phyloP scores from a whole-genome alignment of 2,329 filamentous ascomycete species.

The Setomelanomma holmii region DNA sequence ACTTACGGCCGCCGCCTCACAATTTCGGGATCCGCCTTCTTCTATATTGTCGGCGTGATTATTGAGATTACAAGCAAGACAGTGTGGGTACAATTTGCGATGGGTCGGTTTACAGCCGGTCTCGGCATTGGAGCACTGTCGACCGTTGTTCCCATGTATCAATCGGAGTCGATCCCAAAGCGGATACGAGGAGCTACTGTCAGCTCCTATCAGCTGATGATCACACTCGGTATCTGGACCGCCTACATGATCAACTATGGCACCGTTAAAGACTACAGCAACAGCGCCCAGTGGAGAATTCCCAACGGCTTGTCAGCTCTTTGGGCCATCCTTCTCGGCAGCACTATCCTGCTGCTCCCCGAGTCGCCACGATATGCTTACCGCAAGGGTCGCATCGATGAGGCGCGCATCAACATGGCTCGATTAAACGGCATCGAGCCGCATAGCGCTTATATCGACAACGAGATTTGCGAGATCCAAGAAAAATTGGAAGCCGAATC shows the following conservation, averaged over 20 bases:
- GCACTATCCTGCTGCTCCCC: constrained; percentile 62
- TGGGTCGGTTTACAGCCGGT: constrained; percentile 69
- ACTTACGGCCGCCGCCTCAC: constrained; percentile 66
- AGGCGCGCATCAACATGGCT: constrained; percentile 60
- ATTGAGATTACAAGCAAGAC: constrained; percentile 68
- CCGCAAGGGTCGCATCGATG: constrained; percentile 59
- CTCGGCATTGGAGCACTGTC: constrained; percentile 70
- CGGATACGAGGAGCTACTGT: constrained; percentile 70
- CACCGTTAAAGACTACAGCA: constrained; percentile 58
- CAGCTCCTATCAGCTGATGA: constrained; percentile 70
- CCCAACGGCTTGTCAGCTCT: constrained; percentile 67
- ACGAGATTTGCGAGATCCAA: constrained; percentile 64
- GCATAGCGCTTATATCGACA: constrained; percentile 60
- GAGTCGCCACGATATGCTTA: constrained; percentile 67
- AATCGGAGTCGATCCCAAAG: constrained; percentile 70
- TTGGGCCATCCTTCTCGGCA: constrained; percentile 62
- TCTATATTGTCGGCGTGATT: constrained; percentile 69
- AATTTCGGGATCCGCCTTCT: constrained; percentile 67
- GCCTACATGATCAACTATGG: constrained; percentile 65
- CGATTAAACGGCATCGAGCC: constrained; percentile 62
- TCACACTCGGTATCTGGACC: constrained; percentile 70
- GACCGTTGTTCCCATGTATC: constrained; percentile 67
- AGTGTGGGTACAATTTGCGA: constrained; percentile 69
- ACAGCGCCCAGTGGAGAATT: constrained; percentile 67
- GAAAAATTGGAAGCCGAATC: constrained; percentile 63